Conservation (phyloP, 495 filamentous ascomycete species). For the Xylaria grammica region DNA sequence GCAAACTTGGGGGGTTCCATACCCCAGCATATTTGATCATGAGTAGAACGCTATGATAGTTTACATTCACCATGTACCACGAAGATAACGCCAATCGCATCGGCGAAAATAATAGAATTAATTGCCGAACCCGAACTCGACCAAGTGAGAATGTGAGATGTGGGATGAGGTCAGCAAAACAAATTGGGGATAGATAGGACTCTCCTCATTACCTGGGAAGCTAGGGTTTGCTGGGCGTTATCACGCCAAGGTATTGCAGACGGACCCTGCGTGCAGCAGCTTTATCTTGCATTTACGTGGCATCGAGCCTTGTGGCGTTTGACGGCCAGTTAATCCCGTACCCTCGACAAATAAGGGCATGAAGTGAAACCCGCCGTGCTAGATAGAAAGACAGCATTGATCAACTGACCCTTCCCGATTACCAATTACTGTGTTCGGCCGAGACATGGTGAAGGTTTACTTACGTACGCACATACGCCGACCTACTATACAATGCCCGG, state of each 20-base stretch:
- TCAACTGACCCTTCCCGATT: neutral
- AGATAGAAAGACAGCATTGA: neutral
- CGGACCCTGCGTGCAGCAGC: constrained; percentile 18
- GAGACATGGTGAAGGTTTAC: neutral
- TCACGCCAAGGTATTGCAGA: constrained; percentile 15
- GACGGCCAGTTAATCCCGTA: neutral
- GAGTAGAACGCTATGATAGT: constrained; percentile 8
- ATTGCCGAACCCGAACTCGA: constrained; percentile 6
- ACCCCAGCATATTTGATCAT: constrained; percentile 11
- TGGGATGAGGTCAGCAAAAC: constrained; percentile 18
- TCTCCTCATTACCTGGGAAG: neutral
- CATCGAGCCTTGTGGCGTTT: neutral
- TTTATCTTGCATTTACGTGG: constrained; percentile 18
- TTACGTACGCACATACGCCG: neutral
- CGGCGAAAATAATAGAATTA: constrained; percentile 7
- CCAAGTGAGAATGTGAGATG: constrained; percentile 14
- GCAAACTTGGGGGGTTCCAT: constrained; percentile 5
- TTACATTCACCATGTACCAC: constrained; percentile 21
- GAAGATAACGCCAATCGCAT: neutral
- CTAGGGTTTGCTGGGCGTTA: neutral
- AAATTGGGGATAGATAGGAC: neutral
- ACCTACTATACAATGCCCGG: too few species aligned
- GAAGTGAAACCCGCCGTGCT: neutral
- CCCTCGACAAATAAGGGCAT: neutral
- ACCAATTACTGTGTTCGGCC: neutral